phyloP scores from a whole-genome alignment of 495 filamentous ascomycete species.

The Tuber aestivum region DNA sequence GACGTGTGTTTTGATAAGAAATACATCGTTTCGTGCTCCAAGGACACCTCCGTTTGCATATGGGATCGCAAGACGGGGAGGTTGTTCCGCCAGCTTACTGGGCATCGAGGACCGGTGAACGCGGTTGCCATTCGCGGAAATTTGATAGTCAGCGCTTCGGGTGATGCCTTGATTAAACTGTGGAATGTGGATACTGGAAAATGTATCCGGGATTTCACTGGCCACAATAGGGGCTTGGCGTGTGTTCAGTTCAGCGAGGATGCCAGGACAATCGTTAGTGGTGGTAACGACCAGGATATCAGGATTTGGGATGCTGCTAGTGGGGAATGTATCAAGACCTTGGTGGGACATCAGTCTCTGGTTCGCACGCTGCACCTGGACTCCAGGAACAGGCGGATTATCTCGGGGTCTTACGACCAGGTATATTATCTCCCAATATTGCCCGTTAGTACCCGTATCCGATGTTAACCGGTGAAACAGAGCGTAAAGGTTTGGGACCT shows the following conservation, averaged over 20 bases:
- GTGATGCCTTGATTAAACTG: constrained; percentile 84
- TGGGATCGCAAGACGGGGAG: constrained; percentile 79
- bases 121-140: constrained; percentile 90
- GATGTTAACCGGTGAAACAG: constrained; percentile 28
- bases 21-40: constrained; percentile 92
- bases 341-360: constrained; percentile 70
- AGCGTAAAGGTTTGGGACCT: constrained; percentile 89
- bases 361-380: constrained; percentile 88
- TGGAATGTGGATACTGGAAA: constrained; percentile 86
- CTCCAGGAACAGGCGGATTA: constrained; percentile 68
- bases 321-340: constrained; percentile 69
- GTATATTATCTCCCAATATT: constrained; percentile 31
- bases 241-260: constrained; percentile 95
- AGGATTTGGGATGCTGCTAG: constrained; percentile 91
- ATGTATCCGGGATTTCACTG: constrained; percentile 78
- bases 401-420: constrained; percentile 90
- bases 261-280: constrained; percentile 77
- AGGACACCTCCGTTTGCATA: constrained; percentile 83
- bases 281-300: constrained; percentile 88
- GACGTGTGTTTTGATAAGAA: constrained; percentile 87
- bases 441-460: not conserved
- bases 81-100: constrained; percentile 66
- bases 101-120: constrained; percentile 88
- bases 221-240: constrained; percentile 82
- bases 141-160: constrained; percentile 82